Base-by-base conservation (phyloP, 2,329 filamentous ascomycete genomes). In the Cercospora nicotianae region DNA sequence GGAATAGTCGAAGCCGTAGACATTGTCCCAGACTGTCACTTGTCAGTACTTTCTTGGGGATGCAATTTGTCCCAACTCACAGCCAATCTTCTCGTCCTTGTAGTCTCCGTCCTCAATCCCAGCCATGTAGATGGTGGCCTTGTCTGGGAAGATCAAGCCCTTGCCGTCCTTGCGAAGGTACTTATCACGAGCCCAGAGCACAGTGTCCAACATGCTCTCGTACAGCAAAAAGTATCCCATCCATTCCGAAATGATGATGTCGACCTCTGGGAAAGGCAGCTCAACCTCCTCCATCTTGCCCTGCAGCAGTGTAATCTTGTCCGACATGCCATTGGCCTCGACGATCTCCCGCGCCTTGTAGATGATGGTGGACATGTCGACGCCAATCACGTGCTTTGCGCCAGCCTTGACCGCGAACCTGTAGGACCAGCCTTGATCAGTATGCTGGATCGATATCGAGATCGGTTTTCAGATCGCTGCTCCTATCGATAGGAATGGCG, bases 191-290 rank as follows among this genome's bases (percentile, higher is more conserved):
- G 95, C 95, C 79, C 97, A 98, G 68, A 99, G 87, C 61, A 99
- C 95, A 33, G 95, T 99, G 84, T 99, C 95, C 78, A 99, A 83
- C 95, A 99, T 99, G 87, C 88, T 92, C 88, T 99, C 95, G 83
- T 99, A 99, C 69, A 99, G 89, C 63, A 99, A 85, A 85, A 98
- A 98, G 85, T 99, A 99, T 36, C 95, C 95, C 95, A 99, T 99
- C 95, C 95, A 99, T 85, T 99, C 95, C 1, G 94, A 98, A 80
- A 99, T 96, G 83, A 99, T 99, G 80, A 99, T 99, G 79, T 99
- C 95, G 73, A 99, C 95, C 83, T 98, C 92, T 77, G 93, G 91
- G 82, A 91, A 97, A 20, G 95, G 95, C 70, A 99, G 86, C 77
- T 91, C 86, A 57, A 99, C 93, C 84, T 99, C 95, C 85, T 99